A percentile compares a stretch with the other conserved stretches of the same genome.
Evolutionary conservation across 495 filamentous ascomycete species (phyloP).

Genomic region (Mytilinidion resinicola): DNA sequence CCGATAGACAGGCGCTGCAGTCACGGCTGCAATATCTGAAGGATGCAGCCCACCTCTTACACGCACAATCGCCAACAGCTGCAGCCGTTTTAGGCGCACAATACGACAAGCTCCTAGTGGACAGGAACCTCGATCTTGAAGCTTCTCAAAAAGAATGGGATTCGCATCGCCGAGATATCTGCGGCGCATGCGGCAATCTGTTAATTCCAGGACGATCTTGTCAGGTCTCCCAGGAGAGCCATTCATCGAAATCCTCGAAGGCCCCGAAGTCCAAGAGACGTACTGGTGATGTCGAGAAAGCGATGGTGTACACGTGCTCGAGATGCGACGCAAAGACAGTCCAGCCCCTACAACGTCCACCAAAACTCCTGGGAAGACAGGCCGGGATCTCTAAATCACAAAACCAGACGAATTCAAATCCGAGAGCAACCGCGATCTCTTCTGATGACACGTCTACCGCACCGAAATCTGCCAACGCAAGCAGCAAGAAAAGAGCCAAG

Average conservation of each 20-base stretch:
- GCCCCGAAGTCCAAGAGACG: conserved; percentile 22
- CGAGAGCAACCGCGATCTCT: not conserved
- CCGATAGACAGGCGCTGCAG: not conserved
- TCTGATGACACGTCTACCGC: not conserved
- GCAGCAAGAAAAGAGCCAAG: conserved; percentile 55
- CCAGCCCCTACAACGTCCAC: conserved; percentile 7
- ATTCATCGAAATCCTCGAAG: not conserved
- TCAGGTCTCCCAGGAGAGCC: conserved; percentile 8
- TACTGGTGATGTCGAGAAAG: conserved; percentile 36
- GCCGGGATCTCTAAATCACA: not conserved
- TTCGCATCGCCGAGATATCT: conserved; percentile 39
- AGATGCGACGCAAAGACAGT: conserved; percentile 22
- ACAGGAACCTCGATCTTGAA: conserved; percentile 35
- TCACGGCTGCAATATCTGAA: conserved; percentile 36
- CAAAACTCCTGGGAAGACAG: conserved; percentile 5
- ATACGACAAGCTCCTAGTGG: conserved; percentile 39
- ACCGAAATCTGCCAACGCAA: conserved; percentile 41
- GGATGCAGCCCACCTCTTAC: conserved; percentile 41
- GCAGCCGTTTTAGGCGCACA: conserved; percentile 44
- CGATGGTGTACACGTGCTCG: conserved; percentile 21
- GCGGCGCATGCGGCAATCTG: conserved; percentile 48
- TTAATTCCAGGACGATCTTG: conserved; percentile 43
- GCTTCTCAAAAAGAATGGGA: conserved; percentile 33
- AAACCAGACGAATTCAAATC: not conserved
- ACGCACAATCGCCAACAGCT: conserved; percentile 42